Evolutionary conservation across 2,329 filamentous ascomycete genomes (phyloP).

Genomic region (Colletotrichum viniferum): DNA sequence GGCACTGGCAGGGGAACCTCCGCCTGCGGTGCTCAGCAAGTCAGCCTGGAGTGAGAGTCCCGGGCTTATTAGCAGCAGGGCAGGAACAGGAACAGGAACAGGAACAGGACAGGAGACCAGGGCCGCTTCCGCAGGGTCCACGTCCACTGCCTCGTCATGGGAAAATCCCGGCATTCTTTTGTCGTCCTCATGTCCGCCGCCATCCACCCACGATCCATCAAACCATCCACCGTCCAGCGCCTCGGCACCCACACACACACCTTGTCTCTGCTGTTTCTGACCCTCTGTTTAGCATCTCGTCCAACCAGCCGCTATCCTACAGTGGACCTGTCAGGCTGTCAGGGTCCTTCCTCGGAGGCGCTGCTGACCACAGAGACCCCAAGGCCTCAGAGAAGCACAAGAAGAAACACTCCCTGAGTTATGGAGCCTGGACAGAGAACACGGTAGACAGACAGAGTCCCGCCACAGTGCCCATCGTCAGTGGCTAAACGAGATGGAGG

Average conservation of each 20-base stretch:
- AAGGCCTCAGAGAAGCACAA: neutral
- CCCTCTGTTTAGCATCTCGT: neutral
- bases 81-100: neutral
- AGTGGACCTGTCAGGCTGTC: neutral
- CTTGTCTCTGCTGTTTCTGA: neutral
- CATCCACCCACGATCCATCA: neutral
- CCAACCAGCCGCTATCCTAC: slow-evolving; percentile 8
- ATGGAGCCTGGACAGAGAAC: neutral
- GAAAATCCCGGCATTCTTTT: neutral
- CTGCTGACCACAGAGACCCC: neutral
- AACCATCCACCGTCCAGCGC: neutral
- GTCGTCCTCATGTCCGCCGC: neutral
- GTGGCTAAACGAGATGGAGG: neutral
- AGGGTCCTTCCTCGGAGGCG: slow-evolving; percentile 5
- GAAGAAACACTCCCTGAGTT: neutral
- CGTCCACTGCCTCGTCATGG: neutral
- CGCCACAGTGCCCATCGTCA: neutral
- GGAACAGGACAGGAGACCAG: neutral
- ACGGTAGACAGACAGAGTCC: neutral
- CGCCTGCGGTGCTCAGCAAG: neutral
- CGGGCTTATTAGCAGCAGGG: neutral
- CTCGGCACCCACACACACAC: neutral
- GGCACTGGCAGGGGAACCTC: neutral
- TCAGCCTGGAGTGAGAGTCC: neutral
- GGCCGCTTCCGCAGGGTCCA: neutral